Evolutionary conservation across 306 rosid species (phyloP).

Genomic region (Cucurbita pepo): DNA sequence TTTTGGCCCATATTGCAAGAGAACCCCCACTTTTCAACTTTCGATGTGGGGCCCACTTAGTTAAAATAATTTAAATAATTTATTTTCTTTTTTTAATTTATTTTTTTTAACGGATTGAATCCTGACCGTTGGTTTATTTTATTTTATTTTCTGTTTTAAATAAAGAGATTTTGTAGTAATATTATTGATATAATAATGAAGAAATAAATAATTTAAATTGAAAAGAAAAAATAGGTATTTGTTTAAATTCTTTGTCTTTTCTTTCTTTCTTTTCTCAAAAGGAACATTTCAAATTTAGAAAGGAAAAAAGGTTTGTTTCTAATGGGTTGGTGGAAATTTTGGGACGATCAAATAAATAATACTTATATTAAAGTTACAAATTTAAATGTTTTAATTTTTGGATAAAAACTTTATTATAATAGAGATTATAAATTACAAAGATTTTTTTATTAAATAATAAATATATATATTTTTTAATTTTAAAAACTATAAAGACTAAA

Average conservation of each 20-base stretch:
- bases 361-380: neutral
- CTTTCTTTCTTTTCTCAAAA: neutral
- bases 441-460: no score
- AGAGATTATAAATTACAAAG: no score
- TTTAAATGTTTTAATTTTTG: no score
- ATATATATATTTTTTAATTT: no score
- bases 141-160: no score
- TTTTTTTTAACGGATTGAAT: no score
- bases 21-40: neutral
- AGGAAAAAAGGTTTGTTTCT: neutral
- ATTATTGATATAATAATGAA: neutral
- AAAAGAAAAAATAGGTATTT: neutral
- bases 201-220: neutral
- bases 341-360: neutral
- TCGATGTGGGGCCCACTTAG: neutral
- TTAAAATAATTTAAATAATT: neutral
- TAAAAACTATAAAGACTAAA: no score
- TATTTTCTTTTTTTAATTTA: no score
- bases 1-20: neutral
- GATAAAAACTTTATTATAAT: no score
- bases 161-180: no score
- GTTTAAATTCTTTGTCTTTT: neutral
- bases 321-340: neutral
- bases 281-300: neutral
- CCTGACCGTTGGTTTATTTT: no score